A percentile compares a stretch with the other conserved stretches of the same genome.
phyloP scores from a whole-genome alignment of 2,329 filamentous ascomycete genomes.

The Alternaria gansuensis region DNA sequence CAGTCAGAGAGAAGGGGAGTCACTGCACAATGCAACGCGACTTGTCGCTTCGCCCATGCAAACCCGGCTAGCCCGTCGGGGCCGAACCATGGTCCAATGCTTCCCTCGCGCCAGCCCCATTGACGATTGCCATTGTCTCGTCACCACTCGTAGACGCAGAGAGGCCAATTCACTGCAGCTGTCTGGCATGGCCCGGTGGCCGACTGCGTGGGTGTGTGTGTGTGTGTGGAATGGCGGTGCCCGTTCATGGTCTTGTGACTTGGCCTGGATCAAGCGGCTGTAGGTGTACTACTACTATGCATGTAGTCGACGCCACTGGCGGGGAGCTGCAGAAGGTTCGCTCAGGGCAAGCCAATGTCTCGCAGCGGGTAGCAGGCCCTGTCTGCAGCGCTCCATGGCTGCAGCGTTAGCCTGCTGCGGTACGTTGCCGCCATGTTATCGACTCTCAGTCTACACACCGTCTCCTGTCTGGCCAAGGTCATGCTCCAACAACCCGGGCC shows the following conservation, averaged over 20 bases:
- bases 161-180: constrained; percentile 33
- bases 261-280: constrained; percentile 27
- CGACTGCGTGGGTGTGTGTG: constrained; percentile 13
- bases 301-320: too few relatives aligned
- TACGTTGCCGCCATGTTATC: constrained; percentile 32
- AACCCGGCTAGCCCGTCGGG: constrained; percentile 27
- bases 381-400: constrained; percentile 27
- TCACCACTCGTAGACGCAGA: background rate
- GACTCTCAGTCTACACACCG: constrained; percentile 38
- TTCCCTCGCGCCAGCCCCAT: constrained; percentile 3
- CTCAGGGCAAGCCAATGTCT: constrained; percentile 44
- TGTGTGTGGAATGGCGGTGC: constrained; percentile 24
- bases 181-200: constrained; percentile 24
- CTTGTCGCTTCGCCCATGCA: constrained; percentile 25
- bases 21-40: constrained; percentile 28
- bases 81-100: constrained; percentile 2
- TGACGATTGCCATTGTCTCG: constrained; percentile 5
- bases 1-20: constrained; percentile 39
- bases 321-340: constrained; percentile 18
- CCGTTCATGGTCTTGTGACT: constrained; percentile 45
- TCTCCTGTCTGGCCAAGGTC: constrained; percentile 32
- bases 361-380: constrained; percentile 41
- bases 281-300: constrained; percentile 18
- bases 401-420: constrained; percentile 30
- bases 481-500: constrained; percentile 20